Conservation (phyloP, 805 yeast genomes). For the Kluyveromyces nonfermentans region DNA sequence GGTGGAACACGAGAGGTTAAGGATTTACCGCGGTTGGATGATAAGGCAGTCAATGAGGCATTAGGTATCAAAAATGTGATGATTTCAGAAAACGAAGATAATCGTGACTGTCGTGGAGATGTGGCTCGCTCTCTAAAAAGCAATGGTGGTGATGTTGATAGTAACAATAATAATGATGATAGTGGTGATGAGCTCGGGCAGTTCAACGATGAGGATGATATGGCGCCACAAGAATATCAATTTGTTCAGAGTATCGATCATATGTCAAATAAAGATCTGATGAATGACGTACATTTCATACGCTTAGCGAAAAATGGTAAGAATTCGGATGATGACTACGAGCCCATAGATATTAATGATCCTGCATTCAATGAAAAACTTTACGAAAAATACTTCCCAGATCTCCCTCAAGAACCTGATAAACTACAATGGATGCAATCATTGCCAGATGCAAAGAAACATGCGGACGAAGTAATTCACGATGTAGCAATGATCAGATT, state of each 20-base stretch:
- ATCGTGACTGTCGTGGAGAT: slow-evolving; percentile 13
- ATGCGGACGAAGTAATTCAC: slow-evolving; percentile 27
- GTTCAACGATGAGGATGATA: slow-evolving; percentile 38
- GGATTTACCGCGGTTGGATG: slow-evolving; percentile 19
- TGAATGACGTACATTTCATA: slow-evolving; percentile 54
- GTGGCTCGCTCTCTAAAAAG: too few species aligned
- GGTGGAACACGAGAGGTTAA: slow-evolving; percentile 21
- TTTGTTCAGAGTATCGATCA: slow-evolving; percentile 38
- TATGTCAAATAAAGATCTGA: slow-evolving; percentile 34
- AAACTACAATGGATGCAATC: slow-evolving; percentile 90
- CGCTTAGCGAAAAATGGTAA: slow-evolving; percentile 21
- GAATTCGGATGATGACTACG: slow-evolving; percentile 22
- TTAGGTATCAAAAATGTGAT: slow-evolving; percentile 11
- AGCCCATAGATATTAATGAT: slow-evolving; percentile 52
- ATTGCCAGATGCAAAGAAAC: slow-evolving; percentile 34
- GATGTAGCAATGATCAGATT: slow-evolving; percentile 67
- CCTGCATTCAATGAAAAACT: slow-evolving; percentile 71
- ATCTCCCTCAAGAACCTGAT: slow-evolving; percentile 71
- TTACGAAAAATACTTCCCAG: slow-evolving; percentile 82
- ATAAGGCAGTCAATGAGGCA: slow-evolving; percentile 23
- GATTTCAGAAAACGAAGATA: slow-evolving; percentile 5
- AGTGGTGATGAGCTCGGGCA: slow-evolving; percentile 7
- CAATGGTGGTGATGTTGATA: too few species aligned
- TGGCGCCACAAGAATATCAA: slow-evolving; percentile 41
- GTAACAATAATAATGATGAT: slow-evolving; percentile 28